Evolutionary conservation across 2,329 filamentous ascomycete species (phyloP).

Genomic region (Epicoccum sorghinum): DNA sequence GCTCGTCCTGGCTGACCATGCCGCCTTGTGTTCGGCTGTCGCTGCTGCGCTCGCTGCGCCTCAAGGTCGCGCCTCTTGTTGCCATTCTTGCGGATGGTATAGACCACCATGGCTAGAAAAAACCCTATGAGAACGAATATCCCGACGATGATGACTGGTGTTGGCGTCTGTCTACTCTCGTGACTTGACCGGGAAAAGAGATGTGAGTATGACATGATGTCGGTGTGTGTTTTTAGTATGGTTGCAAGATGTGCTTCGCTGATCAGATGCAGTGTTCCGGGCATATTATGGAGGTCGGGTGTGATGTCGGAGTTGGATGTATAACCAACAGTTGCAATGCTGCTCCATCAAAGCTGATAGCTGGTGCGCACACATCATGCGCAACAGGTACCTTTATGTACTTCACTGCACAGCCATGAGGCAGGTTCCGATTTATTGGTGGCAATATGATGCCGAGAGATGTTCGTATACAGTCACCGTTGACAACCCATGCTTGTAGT

Average conservation of each 20-base stretch:
- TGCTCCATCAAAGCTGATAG: not conserved
- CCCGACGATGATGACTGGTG: not conserved
- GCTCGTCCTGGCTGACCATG: not conserved
- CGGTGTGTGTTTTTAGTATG: not conserved
- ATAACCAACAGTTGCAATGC: not conserved
- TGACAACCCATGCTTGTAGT: not conserved
- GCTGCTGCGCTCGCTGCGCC: not conserved
- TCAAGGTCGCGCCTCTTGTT: not conserved
- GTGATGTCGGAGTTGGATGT: not conserved
- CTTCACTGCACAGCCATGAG: not conserved
- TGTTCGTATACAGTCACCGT: not conserved
- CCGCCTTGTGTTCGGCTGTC: not conserved
- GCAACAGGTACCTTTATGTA: slow-evolving; percentile 1
- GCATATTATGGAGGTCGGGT: slow-evolving; percentile 4
- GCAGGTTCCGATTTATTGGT: not conserved
- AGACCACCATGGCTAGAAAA: not conserved
- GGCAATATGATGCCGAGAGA: not conserved
- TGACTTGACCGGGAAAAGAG: not conserved
- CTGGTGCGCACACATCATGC: not conserved
- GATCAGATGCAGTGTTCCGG: not conserved
- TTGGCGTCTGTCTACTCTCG: not conserved
- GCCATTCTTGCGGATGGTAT: not conserved
- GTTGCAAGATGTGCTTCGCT: not conserved
- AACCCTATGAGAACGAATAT: not conserved
- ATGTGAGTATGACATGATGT: not conserved